Evolutionary conservation across 2,329 filamentous ascomycete genomes (phyloP).

Genomic region (Macroventuria anomochaeta): DNA sequence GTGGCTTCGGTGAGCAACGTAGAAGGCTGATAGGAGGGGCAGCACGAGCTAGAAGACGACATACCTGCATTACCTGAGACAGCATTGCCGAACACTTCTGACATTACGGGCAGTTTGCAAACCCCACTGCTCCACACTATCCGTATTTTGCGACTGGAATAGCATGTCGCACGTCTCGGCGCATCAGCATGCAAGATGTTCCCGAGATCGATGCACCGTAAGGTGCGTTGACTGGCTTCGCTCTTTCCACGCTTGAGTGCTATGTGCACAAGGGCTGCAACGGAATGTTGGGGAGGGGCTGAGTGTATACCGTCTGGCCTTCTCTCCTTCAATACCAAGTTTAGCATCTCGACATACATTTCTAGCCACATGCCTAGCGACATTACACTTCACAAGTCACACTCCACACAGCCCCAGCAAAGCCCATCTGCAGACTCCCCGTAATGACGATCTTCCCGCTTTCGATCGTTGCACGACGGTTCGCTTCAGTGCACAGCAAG

Average conservation of each 20-base stretch:
- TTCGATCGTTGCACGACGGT: not conserved
- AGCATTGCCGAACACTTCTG: constrained; percentile 7
- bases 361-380: constrained; percentile 5
- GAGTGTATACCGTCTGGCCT: not conserved
- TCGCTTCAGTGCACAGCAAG: constrained; percentile 10
- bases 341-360: constrained; percentile 1
- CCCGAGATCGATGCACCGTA: constrained; percentile 15
- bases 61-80: constrained; percentile 10
- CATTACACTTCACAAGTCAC: not conserved
- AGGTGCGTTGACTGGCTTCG: constrained; percentile 11
- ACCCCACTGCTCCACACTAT: constrained; percentile 9
- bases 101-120: constrained; percentile 5
- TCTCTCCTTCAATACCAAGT: not conserved
- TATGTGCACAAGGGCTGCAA: constrained; percentile 5
- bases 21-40: constrained; percentile 16
- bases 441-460: constrained; percentile 15
- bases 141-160: constrained; percentile 5
- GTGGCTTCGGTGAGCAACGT: constrained; percentile 13
- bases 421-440: constrained; percentile 6
- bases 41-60: constrained; percentile 20
- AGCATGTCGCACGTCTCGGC: constrained; percentile 12
- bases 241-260: constrained; percentile 1
- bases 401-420: not conserved
- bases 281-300: constrained; percentile 4
- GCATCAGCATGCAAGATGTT: constrained; percentile 14